Percentiles rank a stretch among this genome's conserved stretches.
These are phyloP conservation scores for Boletus rubroflammeus DNA, from an alignment of 768 basidiomycete species.

Conservation along the genomic window DNA sequence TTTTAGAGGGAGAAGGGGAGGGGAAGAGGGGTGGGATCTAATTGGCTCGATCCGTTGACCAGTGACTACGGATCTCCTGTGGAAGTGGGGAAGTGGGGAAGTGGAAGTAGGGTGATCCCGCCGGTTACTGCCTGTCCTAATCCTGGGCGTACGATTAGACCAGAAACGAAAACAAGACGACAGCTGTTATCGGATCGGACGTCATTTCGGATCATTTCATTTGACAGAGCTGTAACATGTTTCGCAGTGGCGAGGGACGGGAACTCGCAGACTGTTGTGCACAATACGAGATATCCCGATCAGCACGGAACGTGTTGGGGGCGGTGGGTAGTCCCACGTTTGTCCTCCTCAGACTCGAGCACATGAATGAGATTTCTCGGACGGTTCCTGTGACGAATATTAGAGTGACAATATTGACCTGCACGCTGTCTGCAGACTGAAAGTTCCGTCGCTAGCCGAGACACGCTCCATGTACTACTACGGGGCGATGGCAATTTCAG, in stretches of 20 bases:
- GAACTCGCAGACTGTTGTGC: too few relatives aligned
- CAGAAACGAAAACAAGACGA: too few relatives aligned
- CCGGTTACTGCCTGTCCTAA: background rate
- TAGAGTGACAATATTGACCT: too few relatives aligned
- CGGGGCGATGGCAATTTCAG: background rate
- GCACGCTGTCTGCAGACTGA: background rate
- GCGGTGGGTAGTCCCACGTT: too few relatives aligned
- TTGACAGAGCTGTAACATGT: too few relatives aligned
- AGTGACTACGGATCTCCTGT: background rate
- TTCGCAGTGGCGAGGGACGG: too few relatives aligned
- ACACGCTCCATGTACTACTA: background rate
- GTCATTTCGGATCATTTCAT: too few relatives aligned
- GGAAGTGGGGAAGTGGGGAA: background rate
- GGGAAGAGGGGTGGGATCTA: slow-evolving; percentile 41
- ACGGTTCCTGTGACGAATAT: too few relatives aligned
- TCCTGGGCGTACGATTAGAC: background rate
- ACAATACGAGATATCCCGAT: background rate
- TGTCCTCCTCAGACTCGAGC: background rate
- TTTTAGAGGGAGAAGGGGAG: slow-evolving; percentile 47
- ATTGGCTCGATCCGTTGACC: background rate
- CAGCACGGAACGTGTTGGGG: background rate
- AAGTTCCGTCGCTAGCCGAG: background rate
- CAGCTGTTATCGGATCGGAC: too few relatives aligned
- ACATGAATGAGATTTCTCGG: too few relatives aligned
- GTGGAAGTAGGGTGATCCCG: background rate